A percentile compares a stretch with the other conserved stretches of the same genome.
Conservation (phyloP, 768 basidiomycete genomes). For the Collybiopsis confluens region DNA sequence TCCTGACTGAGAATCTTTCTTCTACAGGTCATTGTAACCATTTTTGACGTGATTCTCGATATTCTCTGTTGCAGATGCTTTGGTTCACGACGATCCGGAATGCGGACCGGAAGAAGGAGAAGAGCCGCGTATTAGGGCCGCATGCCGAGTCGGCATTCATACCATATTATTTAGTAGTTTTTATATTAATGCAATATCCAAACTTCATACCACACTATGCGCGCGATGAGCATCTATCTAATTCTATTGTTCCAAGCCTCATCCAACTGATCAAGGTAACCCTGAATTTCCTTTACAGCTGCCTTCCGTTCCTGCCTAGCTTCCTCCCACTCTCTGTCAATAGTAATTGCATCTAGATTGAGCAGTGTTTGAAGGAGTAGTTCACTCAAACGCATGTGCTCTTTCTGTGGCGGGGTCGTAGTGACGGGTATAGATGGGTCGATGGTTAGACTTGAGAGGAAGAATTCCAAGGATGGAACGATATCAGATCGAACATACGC, state of each 20-base stretch:
- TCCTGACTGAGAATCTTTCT: neutral
- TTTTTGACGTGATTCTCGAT: conserved; percentile 57
- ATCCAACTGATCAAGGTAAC: conserved; percentile 76
- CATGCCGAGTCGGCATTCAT: no score
- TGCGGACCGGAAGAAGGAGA: conserved; percentile 2
- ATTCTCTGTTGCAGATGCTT: conserved; percentile 50
- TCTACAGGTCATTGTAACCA: conserved; percentile 56
- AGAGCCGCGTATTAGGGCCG: no score
- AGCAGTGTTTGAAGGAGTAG: conserved; percentile 83
- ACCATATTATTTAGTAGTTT: no score
- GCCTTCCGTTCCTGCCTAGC: conserved; percentile 80
- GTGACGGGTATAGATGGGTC: conserved; percentile 10
- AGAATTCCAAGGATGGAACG: conserved; percentile 51
- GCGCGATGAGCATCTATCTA: conserved; percentile 5
- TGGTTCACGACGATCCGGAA: conserved; percentile 28
- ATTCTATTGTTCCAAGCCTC: conserved; percentile 47
- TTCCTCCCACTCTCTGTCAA: conserved; percentile 71
- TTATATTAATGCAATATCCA: no score
- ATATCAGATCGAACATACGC: conserved; percentile 49
- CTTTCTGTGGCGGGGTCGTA: conserved; percentile 25
- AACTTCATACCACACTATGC: no score
- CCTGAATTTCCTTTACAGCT: conserved; percentile 84
- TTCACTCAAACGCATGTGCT: conserved; percentile 66
- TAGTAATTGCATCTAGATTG: conserved; percentile 74
- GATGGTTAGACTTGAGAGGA: conserved; percentile 34